Evolutionary conservation across 257 asterid species (phyloP).

Genomic region (Primulina huaijiensis): DNA sequence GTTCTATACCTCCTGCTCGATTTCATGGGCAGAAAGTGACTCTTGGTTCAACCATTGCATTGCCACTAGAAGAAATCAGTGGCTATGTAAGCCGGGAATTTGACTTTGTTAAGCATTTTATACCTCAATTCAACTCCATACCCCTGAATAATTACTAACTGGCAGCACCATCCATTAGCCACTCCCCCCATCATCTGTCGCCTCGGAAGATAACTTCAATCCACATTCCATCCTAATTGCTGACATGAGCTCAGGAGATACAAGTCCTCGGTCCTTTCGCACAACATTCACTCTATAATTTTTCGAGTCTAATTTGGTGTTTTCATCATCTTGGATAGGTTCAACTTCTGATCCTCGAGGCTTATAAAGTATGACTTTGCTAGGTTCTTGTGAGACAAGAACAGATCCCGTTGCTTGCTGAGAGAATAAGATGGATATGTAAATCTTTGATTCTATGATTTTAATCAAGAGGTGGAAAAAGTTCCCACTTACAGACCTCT

Average conservation of each 20-base stretch:
- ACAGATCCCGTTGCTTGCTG: slow-evolving; percentile 91
- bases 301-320: slow-evolving; percentile 12
- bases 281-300: slow-evolving; percentile 19
- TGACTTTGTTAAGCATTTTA: not conserved
- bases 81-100: not conserved
- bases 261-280: slow-evolving; percentile 23
- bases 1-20: not conserved
- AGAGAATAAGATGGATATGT: slow-evolving; percentile 7
- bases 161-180: not conserved
- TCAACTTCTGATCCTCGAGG: slow-evolving; percentile 70
- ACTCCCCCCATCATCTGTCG: slow-evolving; percentile 4
- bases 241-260: slow-evolving; percentile 80
- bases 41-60: not conserved
- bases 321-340: slow-evolving; percentile 26
- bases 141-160: not conserved
- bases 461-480: slow-evolving; percentile 7
- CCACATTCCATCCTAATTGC: slow-evolving; percentile 89
- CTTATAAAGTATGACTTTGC: slow-evolving; percentile 87
- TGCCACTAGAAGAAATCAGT: not conserved
- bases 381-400: slow-evolving; percentile 93
- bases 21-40: not conserved
- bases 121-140: not conserved
- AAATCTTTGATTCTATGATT: slow-evolving; percentile 7
- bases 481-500: slow-evolving; percentile 49
- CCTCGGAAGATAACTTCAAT: slow-evolving; percentile 28